Percentiles rank a stretch among this genome's conserved stretches.
These are phyloP conservation scores for Paecilomyces variotii DNA, from an alignment of 2,329 filamentous ascomycete species.

Conservation along the genomic window DNA sequence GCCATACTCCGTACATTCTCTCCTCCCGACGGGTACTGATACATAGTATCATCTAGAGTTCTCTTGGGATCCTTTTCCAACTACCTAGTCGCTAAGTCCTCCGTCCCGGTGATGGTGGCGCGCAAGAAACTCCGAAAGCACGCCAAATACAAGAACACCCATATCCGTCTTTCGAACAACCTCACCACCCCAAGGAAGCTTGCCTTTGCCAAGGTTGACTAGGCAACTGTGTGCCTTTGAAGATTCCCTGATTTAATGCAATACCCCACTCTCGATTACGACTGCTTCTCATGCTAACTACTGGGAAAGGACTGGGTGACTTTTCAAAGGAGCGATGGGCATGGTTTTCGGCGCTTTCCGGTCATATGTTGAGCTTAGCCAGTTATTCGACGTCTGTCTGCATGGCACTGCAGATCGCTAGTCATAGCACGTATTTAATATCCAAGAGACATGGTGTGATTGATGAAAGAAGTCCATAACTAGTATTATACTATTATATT, in stretches of 20 bases:
- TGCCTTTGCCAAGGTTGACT: conserved; percentile 69
- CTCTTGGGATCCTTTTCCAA: conserved; percentile 95
- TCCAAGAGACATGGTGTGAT: not conserved
- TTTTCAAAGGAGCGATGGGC: not conserved
- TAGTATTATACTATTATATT: no score
- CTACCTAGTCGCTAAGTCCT: conserved; percentile 93
- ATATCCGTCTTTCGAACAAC: conserved; percentile 72
- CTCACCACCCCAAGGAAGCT: conserved; percentile 62
- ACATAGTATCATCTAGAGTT: conserved; percentile 51
- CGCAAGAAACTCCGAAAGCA: conserved; percentile 83
- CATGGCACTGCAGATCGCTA: not conserved
- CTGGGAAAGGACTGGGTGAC: not conserved
- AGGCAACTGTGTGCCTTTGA: conserved; percentile 4
- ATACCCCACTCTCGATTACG: conserved; percentile 1
- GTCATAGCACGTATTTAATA: not conserved
- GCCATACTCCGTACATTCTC: not conserved
- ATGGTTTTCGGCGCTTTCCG: not conserved
- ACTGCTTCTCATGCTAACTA: not conserved
- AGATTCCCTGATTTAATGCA: not conserved
- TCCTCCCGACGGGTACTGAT: not conserved
- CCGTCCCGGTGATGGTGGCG: conserved; percentile 95
- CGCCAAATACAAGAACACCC: conserved; percentile 66
- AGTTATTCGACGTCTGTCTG: not conserved
- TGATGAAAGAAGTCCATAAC: no score
- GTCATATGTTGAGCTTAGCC: not conserved